Evolutionary conservation across 1,284 basidiomycete genomes (phyloP).

Genomic region (Neotropicomus parvogracilis): DNA sequence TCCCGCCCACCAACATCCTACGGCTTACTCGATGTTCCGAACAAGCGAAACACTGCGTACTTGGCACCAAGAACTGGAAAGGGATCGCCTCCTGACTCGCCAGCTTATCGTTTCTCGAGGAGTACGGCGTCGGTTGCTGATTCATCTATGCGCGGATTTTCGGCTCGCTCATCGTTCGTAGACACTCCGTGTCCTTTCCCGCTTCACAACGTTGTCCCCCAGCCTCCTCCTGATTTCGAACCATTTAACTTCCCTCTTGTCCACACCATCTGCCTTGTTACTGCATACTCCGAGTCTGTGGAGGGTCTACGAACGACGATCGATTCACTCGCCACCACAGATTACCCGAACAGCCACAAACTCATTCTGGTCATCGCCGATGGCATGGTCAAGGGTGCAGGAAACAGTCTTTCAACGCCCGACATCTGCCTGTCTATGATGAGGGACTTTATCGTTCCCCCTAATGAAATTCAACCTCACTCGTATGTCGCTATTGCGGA

Average conservation of each 20-base stretch:
- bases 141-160: constrained; percentile 24
- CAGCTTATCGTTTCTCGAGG: constrained; percentile 69
- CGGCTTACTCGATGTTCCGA: constrained; percentile 64
- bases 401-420: constrained; percentile 84
- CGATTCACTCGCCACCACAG: constrained; percentile 96
- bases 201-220: constrained; percentile 84
- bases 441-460: constrained; percentile 88
- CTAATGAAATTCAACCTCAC: constrained; percentile 87
- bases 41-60: constrained; percentile 63
- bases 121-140: constrained; percentile 78
- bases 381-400: constrained; percentile 96
- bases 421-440: constrained; percentile 97
- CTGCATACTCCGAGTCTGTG: constrained; percentile 96
- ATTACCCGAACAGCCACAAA: constrained; percentile 99
- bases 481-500: constrained; percentile 99
- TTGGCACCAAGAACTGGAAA: constrained; percentile 46
- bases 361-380: constrained; percentile 95
- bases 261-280: constrained; percentile 94
- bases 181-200: constrained; percentile 90
- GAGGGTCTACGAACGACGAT: constrained; percentile 96
- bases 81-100: constrained; percentile 73
- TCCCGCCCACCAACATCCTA: constrained; percentile 73
- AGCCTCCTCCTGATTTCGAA: constrained; percentile 88
- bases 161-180: constrained; percentile 46
- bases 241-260: constrained; percentile 96